Evolutionary conservation across 495 filamentous ascomycete species (phyloP).

Genomic region (Talaromyces stipitatus): DNA sequence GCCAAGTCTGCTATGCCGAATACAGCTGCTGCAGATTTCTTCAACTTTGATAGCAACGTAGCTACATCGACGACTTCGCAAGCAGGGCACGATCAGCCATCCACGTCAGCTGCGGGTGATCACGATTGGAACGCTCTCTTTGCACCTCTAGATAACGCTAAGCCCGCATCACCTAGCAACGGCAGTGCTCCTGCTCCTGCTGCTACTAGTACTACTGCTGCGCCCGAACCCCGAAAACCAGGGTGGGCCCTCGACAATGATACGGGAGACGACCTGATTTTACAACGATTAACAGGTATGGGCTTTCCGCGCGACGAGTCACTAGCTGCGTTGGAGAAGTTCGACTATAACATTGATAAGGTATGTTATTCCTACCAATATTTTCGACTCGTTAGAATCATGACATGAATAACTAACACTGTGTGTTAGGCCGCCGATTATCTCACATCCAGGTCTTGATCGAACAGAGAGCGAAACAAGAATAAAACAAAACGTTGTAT

Average conservation of each 20-base stretch:
- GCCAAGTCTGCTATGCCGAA: not conserved
- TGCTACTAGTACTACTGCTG: not conserved
- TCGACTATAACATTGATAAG: slow-evolving; percentile 91
- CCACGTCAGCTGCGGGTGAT: slow-evolving; percentile 29
- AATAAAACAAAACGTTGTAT: not conserved
- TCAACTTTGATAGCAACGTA: slow-evolving; percentile 38
- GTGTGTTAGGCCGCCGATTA: slow-evolving; percentile 31
- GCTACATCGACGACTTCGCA: slow-evolving; percentile 19
- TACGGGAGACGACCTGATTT: slow-evolving; percentile 80
- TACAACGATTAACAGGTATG: slow-evolving; percentile 87
- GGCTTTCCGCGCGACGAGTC: slow-evolving; percentile 75
- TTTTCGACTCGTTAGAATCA: not conserved
- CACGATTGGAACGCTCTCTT: slow-evolving; percentile 98
- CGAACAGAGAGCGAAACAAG: slow-evolving; percentile 18
- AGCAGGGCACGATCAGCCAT: slow-evolving; percentile 5
- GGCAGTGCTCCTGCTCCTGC: slow-evolving; percentile 3
- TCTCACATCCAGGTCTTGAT: slow-evolving; percentile 28
- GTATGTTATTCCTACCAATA: slow-evolving; percentile 46
- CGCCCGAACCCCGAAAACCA: slow-evolving; percentile 32
- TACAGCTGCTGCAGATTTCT: slow-evolving; percentile 23
- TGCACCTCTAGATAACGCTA: slow-evolving; percentile 60
- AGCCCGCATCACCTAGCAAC: slow-evolving; percentile 18
- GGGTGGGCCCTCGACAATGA: slow-evolving; percentile 65
- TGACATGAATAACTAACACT: not conserved
- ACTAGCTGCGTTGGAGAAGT: slow-evolving; percentile 83